A percentile compares a stretch with the other conserved stretches of the same genome.
phyloP scores from a whole-genome alignment of 2,329 filamentous ascomycete genomes.

The Triangularia setosa region DNA sequence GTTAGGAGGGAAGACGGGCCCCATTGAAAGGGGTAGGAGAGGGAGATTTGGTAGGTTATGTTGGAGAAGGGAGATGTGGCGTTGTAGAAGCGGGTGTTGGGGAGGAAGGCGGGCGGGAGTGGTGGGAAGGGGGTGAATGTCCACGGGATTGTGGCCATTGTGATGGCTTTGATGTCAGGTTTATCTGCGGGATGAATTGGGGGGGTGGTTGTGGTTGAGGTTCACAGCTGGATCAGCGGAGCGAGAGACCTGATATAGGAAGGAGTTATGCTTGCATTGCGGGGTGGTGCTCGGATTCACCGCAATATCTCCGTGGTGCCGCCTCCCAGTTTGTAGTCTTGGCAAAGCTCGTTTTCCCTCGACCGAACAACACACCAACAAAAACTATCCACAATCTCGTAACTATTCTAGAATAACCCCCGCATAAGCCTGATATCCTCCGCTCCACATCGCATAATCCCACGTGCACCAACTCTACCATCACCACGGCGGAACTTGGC shows the following conservation, averaged over 20 bases:
- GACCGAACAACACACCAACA: too few relatives aligned
- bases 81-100: constrained; percentile 18
- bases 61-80: constrained; percentile 12
- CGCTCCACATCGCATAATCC: too few relatives aligned
- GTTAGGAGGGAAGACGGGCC: not conserved
- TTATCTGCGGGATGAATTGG: not conserved
- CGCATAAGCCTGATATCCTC: too few relatives aligned
- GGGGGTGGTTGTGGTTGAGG: not conserved
- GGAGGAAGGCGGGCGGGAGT: constrained; percentile 14
- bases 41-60: constrained; percentile 19
- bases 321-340: not conserved
- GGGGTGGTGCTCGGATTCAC: not conserved
- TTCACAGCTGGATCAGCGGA: not conserved
- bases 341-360: not conserved
- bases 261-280: not conserved
- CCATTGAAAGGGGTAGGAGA: constrained; percentile 23
- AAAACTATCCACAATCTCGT: too few relatives aligned
- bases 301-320: not conserved
- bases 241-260: not conserved
- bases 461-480: too few relatives aligned
- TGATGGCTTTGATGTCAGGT: not conserved
- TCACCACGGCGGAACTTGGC: too few relatives aligned
- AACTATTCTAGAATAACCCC: too few relatives aligned
- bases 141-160: constrained; percentile 8
- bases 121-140: constrained; percentile 16